phyloP scores from a whole-genome alignment of 139 green algal genomes.

The Picochlorum sp. region DNA sequence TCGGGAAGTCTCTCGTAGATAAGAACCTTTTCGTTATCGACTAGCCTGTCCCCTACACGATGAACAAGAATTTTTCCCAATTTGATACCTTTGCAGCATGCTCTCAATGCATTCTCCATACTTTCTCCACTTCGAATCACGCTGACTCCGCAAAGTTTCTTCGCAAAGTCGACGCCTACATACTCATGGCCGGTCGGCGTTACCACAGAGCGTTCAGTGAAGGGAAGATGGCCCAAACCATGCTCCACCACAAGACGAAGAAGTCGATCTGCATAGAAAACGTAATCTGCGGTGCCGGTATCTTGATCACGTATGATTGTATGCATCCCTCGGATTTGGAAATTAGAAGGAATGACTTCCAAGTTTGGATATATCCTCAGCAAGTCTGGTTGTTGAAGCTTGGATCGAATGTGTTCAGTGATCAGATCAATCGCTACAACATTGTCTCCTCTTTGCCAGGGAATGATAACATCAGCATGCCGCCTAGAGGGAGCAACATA shows the following conservation, averaged over 20 bases:
- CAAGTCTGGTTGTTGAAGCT: conserved; percentile 88
- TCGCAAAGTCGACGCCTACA: conserved; percentile 91
- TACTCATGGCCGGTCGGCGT: conserved; percentile 82
- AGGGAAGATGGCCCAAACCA: conserved; percentile 85
- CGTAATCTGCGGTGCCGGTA: conserved; percentile 82
- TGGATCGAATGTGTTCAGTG: conserved; percentile 88
- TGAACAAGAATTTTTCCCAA: conserved; percentile 97
- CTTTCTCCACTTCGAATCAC: conserved; percentile 88
- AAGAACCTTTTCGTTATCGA: conserved; percentile 45
- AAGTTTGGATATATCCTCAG: conserved; percentile 84
- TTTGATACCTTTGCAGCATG: conserved; percentile 97
- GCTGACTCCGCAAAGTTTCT: conserved; percentile 86
- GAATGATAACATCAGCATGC: conserved; percentile 91
- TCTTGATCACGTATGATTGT: conserved; percentile 84
- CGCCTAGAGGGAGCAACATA: conserved; percentile 73
- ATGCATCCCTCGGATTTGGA: conserved; percentile 94
- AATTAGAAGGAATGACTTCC: conserved; percentile 85
- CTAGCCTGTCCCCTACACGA: conserved; percentile 25
- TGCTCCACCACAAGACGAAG: conserved; percentile 79
- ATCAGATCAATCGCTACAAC: conserved; percentile 94
- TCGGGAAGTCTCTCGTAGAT: conserved; percentile 95
- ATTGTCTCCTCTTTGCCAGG: conserved; percentile 71
- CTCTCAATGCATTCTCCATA: conserved; percentile 94
- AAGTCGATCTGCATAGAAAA: conserved; percentile 88
- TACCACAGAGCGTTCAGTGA: conserved; percentile 72